Conservation (phyloP, 2,329 filamentous ascomycete genomes). For the Exophiala bonariae region DNA sequence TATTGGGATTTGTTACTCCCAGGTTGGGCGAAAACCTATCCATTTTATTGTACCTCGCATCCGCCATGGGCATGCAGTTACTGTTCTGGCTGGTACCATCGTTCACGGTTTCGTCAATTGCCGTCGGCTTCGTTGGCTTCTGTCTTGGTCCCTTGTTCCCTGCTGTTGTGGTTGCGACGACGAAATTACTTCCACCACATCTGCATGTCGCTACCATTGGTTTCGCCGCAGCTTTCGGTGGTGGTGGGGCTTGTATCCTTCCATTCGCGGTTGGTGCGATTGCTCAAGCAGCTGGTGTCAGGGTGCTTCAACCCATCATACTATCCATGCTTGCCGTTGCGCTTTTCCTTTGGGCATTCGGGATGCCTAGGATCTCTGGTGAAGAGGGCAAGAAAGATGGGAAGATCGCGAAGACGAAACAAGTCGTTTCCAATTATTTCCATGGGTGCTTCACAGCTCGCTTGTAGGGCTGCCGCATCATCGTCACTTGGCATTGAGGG, state of each 20-base stretch:
- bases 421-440: constrained; percentile 1
- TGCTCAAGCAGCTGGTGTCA: constrained; percentile 57
- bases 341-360: constrained; percentile 50
- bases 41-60: constrained; percentile 62
- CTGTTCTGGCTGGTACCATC: constrained; percentile 80
- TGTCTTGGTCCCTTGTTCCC: constrained; percentile 80
- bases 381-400: constrained; percentile 32
- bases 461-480: too few relatives aligned
- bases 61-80: constrained; percentile 65
- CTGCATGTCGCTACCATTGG: constrained; percentile 79
- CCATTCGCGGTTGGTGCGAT: constrained; percentile 48
- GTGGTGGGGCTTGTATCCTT: constrained; percentile 60
- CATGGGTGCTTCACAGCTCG: constrained; percentile 9
- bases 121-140: constrained; percentile 72
- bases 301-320: constrained; percentile 61
- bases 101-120: constrained; percentile 71
- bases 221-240: constrained; percentile 76
- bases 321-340: constrained; percentile 54
- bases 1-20: constrained; percentile 75
- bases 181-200: constrained; percentile 70
- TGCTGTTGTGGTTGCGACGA: constrained; percentile 69
- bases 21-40: constrained; percentile 66
- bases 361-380: constrained; percentile 35
- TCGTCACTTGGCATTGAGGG: too few relatives aligned
- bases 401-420: constrained; percentile 5